phyloP scores from a whole-genome alignment of 345 rosid genomes.

The Ricinus communis region DNA sequence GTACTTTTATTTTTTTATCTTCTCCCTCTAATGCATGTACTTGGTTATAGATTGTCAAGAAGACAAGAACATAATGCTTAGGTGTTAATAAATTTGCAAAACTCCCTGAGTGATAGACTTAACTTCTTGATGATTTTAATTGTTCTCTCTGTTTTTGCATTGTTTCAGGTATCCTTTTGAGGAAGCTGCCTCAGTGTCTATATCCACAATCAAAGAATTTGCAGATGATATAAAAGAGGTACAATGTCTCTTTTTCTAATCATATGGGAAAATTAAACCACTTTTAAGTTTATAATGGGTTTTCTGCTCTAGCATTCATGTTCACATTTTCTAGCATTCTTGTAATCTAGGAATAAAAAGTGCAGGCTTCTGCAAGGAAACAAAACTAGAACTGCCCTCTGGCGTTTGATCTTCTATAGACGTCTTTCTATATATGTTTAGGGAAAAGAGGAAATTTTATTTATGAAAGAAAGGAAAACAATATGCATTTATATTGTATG shows the following conservation, averaged over 20 bases:
- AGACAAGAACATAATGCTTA: background rate
- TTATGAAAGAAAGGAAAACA: too few relatives aligned
- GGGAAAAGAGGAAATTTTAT: too few relatives aligned
- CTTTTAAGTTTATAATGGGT: background rate
- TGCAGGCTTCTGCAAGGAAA: background rate
- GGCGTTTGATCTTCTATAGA: background rate
- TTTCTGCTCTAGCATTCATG: background rate
- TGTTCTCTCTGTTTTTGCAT: background rate
- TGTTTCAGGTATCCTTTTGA: constrained; percentile 71
- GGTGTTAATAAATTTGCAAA: background rate
- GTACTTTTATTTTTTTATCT: background rate
- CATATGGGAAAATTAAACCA: background rate
- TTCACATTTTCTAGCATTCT: background rate
- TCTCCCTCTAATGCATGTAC: background rate
- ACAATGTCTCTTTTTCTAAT: background rate
- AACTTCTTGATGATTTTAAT: too few relatives aligned
- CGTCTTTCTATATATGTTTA: background rate
- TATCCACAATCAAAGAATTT: constrained; percentile 70
- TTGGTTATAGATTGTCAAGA: background rate
- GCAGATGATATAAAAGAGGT: constrained; percentile 80
- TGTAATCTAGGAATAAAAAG: background rate
- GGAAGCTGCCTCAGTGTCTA: constrained; percentile 72
- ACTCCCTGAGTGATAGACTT: background rate
- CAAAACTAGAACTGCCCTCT: background rate
- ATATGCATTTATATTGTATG: too few relatives aligned